These are phyloP conservation scores for Pythium guiyangense DNA, from an alignment of 352 stramenopile species.

Conservation along the genomic window DNA sequence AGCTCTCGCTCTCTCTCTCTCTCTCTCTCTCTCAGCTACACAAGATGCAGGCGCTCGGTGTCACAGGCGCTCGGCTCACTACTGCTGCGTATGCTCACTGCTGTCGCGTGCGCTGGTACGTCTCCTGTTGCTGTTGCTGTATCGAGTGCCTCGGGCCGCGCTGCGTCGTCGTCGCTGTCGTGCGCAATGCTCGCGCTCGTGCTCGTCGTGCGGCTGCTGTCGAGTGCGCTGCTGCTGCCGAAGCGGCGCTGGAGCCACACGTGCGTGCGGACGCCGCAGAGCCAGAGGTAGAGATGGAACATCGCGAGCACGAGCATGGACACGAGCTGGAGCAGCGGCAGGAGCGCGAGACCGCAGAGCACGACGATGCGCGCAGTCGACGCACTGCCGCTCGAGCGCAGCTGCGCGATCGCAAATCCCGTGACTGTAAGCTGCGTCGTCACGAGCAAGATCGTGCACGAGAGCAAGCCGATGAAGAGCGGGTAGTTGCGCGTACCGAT, in stretches of 20 bases:
- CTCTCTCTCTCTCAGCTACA: background rate
- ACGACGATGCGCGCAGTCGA: slow-evolving; percentile 13
- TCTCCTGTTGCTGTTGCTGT: no score
- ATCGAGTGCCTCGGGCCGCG: slow-evolving; percentile 1
- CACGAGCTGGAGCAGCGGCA: slow-evolving; percentile 53
- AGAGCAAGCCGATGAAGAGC: slow-evolving; percentile 55
- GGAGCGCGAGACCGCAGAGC: slow-evolving; percentile 31
- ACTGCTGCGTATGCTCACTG: no score
- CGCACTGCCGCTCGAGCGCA: slow-evolving; percentile 10
- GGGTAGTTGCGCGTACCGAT: slow-evolving; percentile 76
- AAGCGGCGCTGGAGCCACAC: slow-evolving; percentile 37
- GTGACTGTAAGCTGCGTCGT: slow-evolving; percentile 51
- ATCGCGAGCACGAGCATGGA: slow-evolving; percentile 47
- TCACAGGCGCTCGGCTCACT: slow-evolving; percentile 1
- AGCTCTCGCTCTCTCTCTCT: no score
- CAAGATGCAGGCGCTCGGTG: slow-evolving; percentile 4
- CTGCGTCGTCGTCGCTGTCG: background rate
- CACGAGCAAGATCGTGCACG: slow-evolving; percentile 50
- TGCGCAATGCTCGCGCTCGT: background rate
- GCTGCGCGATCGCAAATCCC: slow-evolving; percentile 28
- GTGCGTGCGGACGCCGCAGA: slow-evolving; percentile 42
- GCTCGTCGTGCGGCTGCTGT: slow-evolving; percentile 12
- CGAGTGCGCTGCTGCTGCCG: background rate
- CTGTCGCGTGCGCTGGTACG: no score
- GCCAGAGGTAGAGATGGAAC: slow-evolving; percentile 67